phyloP scores from a whole-genome alignment of 2,329 filamentous ascomycete genomes.

The Xylaria sp. region DNA sequence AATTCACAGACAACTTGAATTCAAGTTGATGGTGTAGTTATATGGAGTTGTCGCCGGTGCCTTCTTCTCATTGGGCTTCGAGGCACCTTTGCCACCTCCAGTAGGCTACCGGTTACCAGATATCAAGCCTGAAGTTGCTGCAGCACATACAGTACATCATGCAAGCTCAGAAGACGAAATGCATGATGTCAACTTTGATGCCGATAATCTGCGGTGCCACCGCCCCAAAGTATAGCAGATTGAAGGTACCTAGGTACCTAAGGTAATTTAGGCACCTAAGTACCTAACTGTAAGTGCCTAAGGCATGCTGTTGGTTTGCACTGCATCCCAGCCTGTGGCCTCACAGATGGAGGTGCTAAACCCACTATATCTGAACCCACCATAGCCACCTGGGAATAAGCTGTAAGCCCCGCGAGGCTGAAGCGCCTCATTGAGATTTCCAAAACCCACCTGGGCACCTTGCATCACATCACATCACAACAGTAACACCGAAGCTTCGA shows the following conservation, averaged over 20 bases:
- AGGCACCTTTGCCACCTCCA: too few species aligned
- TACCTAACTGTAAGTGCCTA: not conserved
- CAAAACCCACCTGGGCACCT: too few species aligned
- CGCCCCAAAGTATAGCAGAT: not conserved
- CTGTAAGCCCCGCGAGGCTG: conserved; percentile 26
- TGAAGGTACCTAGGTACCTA: too few species aligned
- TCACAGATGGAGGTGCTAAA: not conserved
- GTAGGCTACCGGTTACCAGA: too few species aligned
- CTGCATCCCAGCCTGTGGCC: not conserved
- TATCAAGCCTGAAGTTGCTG: too few species aligned
- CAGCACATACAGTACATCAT: too few species aligned
- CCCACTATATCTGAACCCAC: conserved; percentile 4
- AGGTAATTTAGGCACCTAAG: too few species aligned
- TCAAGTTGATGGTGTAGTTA: too few species aligned
- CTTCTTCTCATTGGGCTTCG: too few species aligned
- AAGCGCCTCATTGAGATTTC: conserved; percentile 26
- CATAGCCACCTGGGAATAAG: not conserved
- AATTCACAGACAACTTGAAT: too few species aligned
- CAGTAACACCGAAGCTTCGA: conserved; percentile 1
- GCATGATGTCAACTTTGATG: not conserved
- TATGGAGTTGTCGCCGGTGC: too few species aligned
- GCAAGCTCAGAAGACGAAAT: too few species aligned
- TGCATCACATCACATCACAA: conserved; percentile 17
- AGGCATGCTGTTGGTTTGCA: not conserved
- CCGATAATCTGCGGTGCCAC: not conserved